These are phyloP conservation scores for Salvia hispanica DNA, from an alignment of 257 asterid species.

Conservation along the genomic window DNA sequence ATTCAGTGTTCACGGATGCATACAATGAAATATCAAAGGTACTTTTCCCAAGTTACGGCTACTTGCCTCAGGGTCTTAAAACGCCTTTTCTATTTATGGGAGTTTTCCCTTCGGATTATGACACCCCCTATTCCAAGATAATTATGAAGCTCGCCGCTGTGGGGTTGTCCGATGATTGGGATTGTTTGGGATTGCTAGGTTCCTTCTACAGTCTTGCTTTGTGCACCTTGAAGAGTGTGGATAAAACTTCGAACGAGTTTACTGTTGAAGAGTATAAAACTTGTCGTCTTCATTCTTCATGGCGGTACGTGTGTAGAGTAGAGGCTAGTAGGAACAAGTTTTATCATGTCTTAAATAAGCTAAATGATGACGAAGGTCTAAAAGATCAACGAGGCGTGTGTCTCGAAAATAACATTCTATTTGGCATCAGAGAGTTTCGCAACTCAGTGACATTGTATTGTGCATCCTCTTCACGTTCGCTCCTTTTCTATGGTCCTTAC, in stretches of 20 bases:
- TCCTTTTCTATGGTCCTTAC: too few species aligned
- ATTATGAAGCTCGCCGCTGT: neutral
- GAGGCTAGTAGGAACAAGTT: neutral
- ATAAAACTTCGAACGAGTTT: too few species aligned
- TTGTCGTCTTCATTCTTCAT: conserved; percentile 19
- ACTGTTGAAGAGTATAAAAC: neutral
- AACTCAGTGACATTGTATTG: neutral
- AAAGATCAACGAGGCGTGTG: conserved; percentile 1
- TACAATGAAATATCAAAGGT: neutral
- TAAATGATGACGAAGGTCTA: neutral
- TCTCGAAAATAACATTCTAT: conserved; percentile 6
- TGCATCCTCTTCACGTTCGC: conserved; percentile 24
- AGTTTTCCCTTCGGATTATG: conserved; percentile 10
- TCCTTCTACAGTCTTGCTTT: neutral
- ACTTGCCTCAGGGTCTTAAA: neutral
- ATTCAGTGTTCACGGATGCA: too few species aligned
- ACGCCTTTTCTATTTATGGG: conserved; percentile 7
- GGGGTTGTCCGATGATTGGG: neutral
- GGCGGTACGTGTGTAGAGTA: neutral
- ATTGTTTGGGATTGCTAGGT: neutral
- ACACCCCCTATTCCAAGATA: neutral
- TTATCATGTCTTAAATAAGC: neutral
- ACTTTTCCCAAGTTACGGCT: neutral
- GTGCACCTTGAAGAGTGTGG: neutral
- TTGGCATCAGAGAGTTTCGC: neutral